phyloP scores from a whole-genome alignment of 169 alveolate species.

The Plasmodium ovale region DNA sequence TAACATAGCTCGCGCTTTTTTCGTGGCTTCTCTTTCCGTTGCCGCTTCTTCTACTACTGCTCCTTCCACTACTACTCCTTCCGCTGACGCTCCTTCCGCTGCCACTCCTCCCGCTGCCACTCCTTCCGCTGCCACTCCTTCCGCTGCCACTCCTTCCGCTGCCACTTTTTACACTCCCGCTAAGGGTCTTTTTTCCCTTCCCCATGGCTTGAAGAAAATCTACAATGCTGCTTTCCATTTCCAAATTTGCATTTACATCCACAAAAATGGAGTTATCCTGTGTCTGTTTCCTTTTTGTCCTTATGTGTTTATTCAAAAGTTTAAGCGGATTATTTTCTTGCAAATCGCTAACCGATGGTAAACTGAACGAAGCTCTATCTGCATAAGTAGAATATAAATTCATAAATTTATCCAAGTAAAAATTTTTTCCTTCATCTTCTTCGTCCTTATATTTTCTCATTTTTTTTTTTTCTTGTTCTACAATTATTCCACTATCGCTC shows the following conservation, averaged over 20 bases:
- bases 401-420: constrained; percentile 54
- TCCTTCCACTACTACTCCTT: not conserved
- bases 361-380: constrained; percentile 9
- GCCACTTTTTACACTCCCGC: too few species aligned
- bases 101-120: too few species aligned
- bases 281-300: constrained; percentile 4
- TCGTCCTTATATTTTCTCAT: too few species aligned
- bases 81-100: too few species aligned
- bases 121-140: too few species aligned
- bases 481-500: too few species aligned
- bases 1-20: too few species aligned
- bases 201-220: too few species aligned
- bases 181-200: too few species aligned
- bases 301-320: constrained; percentile 16
- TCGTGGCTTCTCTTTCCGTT: not conserved
- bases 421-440: constrained; percentile 9
- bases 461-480: too few species aligned
- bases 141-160: too few species aligned
- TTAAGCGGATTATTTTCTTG: constrained; percentile 17
- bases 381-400: constrained; percentile 36
- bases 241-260: not conserved
- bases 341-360: constrained; percentile 58
- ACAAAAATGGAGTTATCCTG: not conserved
- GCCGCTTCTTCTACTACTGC: not conserved
- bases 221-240: not conserved